phyloP scores from a whole-genome alignment of 2,329 filamentous ascomycete genomes.

The Akanthomyces dipterigenus region DNA sequence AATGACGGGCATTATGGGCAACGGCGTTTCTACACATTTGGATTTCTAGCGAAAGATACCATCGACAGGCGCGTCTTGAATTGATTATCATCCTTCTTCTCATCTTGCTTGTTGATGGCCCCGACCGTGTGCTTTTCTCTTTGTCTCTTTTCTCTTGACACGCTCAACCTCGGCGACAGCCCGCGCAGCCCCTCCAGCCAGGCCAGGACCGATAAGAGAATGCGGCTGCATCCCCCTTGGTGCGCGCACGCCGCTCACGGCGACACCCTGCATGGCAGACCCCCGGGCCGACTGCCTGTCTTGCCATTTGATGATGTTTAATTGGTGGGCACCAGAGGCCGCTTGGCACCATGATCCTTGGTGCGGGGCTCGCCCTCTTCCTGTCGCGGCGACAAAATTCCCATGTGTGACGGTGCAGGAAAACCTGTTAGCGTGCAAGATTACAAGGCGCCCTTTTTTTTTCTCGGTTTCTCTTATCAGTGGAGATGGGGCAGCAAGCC shows the following conservation, averaged over 20 bases:
- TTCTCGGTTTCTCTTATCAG: neutral
- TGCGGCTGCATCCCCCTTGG: neutral
- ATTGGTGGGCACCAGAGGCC: neutral
- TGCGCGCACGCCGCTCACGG: neutral
- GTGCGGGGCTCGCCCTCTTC: neutral
- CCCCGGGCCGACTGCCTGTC: neutral
- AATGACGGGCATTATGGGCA: conserved; percentile 8
- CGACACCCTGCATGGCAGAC: neutral
- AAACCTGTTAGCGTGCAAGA: neutral
- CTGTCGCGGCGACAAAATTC: neutral
- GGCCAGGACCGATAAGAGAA: neutral
- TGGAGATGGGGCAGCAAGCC: neutral
- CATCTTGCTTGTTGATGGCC: neutral
- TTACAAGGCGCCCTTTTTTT: neutral
- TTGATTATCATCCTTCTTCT: neutral
- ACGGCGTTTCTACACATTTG: conserved; percentile 5
- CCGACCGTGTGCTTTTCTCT: neutral
- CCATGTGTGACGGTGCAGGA: neutral
- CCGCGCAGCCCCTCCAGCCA: neutral
- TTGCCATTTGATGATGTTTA: neutral
- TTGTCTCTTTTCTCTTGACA: neutral
- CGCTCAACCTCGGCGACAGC: neutral
- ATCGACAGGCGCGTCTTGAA: conserved; percentile 8
- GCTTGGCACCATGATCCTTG: neutral
- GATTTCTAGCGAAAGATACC: conserved; percentile 11